Conservation (phyloP, 495 filamentous ascomycete species). For the Aspergillus kassunensis region DNA sequence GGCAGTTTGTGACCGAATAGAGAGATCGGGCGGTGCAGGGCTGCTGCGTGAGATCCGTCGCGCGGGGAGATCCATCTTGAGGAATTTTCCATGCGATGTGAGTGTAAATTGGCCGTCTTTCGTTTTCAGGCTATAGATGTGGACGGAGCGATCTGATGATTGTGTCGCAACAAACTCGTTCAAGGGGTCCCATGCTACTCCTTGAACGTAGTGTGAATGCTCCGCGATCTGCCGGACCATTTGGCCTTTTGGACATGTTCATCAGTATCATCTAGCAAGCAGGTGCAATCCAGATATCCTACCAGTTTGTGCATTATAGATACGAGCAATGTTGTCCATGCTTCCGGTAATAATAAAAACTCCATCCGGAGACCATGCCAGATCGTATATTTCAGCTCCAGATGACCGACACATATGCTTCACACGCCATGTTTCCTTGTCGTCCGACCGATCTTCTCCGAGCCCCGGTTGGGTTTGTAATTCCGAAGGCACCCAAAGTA, state of each 20-base stretch:
- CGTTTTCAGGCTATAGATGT: conserved; percentile 92
- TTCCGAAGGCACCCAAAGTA: conserved; percentile 92
- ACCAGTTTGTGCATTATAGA: conserved; percentile 96
- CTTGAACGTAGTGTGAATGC: conserved; percentile 98
- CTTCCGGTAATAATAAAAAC: conserved; percentile 96
- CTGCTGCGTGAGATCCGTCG: conserved; percentile 88
- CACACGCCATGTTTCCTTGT: conserved; percentile 94
- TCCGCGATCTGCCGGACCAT: conserved; percentile 96
- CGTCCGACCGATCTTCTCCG: conserved; percentile 80
- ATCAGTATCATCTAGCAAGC: background rate
- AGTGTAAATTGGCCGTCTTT: conserved; percentile 95
- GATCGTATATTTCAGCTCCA: conserved; percentile 92
- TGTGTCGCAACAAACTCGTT: conserved; percentile 99
- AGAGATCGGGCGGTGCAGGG: conserved; percentile 82
- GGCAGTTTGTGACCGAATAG: conserved; percentile 52
- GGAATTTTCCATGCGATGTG: conserved; percentile 66
- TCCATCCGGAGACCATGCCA: conserved; percentile 97
- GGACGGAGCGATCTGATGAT: conserved; percentile 94
- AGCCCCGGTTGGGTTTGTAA: conserved; percentile 58
- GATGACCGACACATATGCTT: conserved; percentile 96
- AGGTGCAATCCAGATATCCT: conserved; percentile 21
- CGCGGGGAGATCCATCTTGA: conserved; percentile 87
- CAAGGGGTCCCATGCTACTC: conserved; percentile 95
- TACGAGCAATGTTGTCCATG: conserved; percentile 97
- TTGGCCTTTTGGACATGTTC: conserved; percentile 53